Conservation (phyloP, 106 monocot genomes). For the Allium sativum region DNA sequence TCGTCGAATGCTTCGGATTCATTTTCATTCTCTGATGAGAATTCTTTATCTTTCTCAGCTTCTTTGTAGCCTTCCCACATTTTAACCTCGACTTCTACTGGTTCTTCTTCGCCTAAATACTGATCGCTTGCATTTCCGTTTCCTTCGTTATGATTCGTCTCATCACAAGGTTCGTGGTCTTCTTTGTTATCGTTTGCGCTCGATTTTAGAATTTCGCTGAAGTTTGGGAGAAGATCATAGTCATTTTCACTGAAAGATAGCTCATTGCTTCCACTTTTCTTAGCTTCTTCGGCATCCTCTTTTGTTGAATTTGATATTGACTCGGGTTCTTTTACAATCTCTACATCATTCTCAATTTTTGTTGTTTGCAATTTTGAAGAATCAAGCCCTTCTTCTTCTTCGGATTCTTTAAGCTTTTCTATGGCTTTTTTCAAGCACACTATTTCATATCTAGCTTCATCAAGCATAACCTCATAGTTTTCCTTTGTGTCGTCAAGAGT, state of each 20-base stretch:
- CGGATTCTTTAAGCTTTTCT: conserved; percentile 36
- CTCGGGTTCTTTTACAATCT: conserved; percentile 10
- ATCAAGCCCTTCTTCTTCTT: conserved; percentile 16
- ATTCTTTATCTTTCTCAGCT: conserved; percentile 12
- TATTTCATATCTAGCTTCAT: conserved; percentile 57
- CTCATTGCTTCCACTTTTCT: conserved; percentile 4
- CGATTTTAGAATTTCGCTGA: conserved; percentile 7
- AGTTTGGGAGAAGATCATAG: conserved; percentile 8
- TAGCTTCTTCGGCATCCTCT: background rate
- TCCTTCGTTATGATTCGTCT: conserved; percentile 4
- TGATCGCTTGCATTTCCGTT: conserved; percentile 2
- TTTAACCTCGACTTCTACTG: conserved; percentile 7
- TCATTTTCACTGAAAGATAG: conserved; percentile 14
- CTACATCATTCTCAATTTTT: conserved; percentile 18
- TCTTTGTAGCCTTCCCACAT: conserved; percentile 10
- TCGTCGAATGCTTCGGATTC: conserved; percentile 26
- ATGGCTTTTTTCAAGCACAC: conserved; percentile 24
- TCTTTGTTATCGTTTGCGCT: conserved; percentile 8
- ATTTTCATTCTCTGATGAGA: conserved; percentile 18
- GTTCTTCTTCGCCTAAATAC: conserved; percentile 6
- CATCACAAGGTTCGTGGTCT: background rate
- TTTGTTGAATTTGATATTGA: conserved; percentile 12
- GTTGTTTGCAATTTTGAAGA: conserved; percentile 14
- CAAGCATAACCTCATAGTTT: conserved; percentile 25
- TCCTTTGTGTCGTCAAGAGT: conserved; percentile 35